A percentile compares a stretch with the other conserved stretches of the same genome.
Evolutionary conservation across 2,329 filamentous ascomycete genomes (phyloP).

Genomic region (Cordyceps cicadae): DNA sequence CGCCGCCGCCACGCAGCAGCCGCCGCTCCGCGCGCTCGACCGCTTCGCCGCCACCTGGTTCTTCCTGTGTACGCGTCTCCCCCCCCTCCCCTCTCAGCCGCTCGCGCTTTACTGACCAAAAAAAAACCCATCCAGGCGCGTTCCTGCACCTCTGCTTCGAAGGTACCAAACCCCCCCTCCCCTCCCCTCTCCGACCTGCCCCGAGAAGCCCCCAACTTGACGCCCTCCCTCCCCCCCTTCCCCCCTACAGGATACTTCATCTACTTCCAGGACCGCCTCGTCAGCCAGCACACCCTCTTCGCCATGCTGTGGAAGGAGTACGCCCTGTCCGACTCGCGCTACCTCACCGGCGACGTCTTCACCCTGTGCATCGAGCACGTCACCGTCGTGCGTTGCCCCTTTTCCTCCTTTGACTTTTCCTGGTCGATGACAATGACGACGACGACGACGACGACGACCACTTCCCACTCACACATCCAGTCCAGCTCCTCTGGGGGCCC

Average conservation of each 20-base stretch:
- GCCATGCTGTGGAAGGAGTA: slow-evolving; percentile 94
- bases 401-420: neutral
- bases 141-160: slow-evolving; percentile 76
- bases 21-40: slow-evolving; percentile 22
- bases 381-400: slow-evolving; percentile 54
- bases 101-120: too few species aligned
- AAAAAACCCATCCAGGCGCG: slow-evolving; percentile 43
- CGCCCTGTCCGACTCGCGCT: slow-evolving; percentile 75
- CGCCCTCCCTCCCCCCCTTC: too few species aligned
- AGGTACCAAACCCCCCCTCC: slow-evolving; percentile 31
- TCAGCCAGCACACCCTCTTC: slow-evolving; percentile 61
- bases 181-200: neutral
- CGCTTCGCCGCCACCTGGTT: slow-evolving; percentile 45
- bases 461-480: too few species aligned
- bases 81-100: too few species aligned
- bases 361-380: slow-evolving; percentile 82
- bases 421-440: too few species aligned
- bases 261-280: slow-evolving; percentile 57
- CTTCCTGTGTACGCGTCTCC: slow-evolving; percentile 38
- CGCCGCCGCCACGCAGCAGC: slow-evolving; percentile 23
- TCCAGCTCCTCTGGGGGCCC: slow-evolving; percentile 48
- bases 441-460: too few species aligned
- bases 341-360: slow-evolving; percentile 72
- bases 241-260: slow-evolving; percentile 63
- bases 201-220: too few species aligned